Conservation (phyloP, 805 yeast species). For the Candida palmyrensis region DNA sequence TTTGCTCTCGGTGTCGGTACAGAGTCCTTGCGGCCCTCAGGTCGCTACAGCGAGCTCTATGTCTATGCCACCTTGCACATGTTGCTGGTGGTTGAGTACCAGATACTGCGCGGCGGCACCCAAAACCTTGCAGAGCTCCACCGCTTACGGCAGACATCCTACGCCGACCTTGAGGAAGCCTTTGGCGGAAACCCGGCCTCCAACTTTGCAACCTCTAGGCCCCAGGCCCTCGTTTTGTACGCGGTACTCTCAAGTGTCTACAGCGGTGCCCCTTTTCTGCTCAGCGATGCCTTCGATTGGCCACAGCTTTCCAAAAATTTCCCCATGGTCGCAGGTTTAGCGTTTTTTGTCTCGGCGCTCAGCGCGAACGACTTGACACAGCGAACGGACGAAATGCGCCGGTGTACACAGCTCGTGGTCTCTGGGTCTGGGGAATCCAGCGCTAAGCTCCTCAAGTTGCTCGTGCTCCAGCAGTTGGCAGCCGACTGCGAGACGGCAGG, state of each 20-base stretch:
- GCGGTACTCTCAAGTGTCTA: conserved; percentile 1
- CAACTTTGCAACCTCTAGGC: not conserved
- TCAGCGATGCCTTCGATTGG: not conserved
- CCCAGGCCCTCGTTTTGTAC: not conserved
- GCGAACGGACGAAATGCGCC: conserved; percentile 11
- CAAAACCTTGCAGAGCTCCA: not conserved
- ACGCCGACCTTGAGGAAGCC: not conserved
- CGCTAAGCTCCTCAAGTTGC: conserved; percentile 15
- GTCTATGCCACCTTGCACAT: conserved; percentile 26
- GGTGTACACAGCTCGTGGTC: conserved; percentile 11
- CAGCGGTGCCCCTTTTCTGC: not conserved
- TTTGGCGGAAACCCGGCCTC: not conserved
- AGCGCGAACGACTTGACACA: conserved; percentile 10
- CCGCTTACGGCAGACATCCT: not conserved
- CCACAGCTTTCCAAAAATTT: not conserved
- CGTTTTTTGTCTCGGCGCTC: conserved; percentile 11
- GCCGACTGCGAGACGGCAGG: conserved; percentile 11
- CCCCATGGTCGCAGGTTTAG: conserved; percentile 14
- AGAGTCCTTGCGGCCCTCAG: conserved; percentile 13
- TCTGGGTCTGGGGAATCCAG: conserved; percentile 11
- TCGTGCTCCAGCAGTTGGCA: conserved; percentile 14
- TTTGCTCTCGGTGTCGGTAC: conserved; percentile 21
- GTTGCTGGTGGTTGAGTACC: conserved; percentile 20
- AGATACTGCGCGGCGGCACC: conserved; percentile 5
- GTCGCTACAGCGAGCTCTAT: conserved; percentile 21